phyloP scores from a whole-genome alignment of 78 protist species.

The Trichosphaerium sp. region DNA sequence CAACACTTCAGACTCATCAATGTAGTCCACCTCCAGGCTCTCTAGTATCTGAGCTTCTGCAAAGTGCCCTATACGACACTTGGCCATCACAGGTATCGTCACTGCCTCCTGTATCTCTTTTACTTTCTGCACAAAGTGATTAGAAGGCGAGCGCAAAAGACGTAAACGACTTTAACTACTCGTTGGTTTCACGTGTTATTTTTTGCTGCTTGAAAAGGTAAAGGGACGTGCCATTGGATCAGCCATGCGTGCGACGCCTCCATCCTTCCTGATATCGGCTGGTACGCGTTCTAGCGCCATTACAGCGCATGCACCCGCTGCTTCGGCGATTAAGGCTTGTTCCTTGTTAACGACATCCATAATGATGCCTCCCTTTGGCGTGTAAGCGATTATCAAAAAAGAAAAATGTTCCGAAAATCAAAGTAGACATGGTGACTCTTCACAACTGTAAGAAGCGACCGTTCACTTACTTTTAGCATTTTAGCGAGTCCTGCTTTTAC shows the following conservation, averaged over 20 bases:
- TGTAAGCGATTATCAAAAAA: not conserved
- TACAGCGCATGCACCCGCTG: constrained; percentile 87
- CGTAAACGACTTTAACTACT: too few relatives aligned
- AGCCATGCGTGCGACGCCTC: constrained; percentile 90
- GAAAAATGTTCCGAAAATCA: not conserved
- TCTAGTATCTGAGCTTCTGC: constrained; percentile 90
- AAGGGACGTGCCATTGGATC: too few relatives aligned
- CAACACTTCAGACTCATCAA: constrained; percentile 90
- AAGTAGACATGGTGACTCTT: not conserved
- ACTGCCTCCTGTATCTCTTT: constrained; percentile 75
- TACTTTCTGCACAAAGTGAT: too few relatives aligned
- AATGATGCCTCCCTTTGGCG: constrained; percentile 89
- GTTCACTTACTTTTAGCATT: constrained; percentile 65
- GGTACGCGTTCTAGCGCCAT: constrained; percentile 95
- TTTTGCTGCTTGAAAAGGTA: too few relatives aligned
- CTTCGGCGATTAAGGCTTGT: constrained; percentile 93
- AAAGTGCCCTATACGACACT: constrained; percentile 88
- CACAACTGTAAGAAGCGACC: not conserved
- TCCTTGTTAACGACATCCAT: constrained; percentile 90
- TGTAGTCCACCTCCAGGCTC: constrained; percentile 77
- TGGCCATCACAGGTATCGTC: constrained; percentile 90
- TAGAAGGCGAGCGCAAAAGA: too few relatives aligned
- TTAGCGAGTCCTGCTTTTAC: constrained; percentile 78
- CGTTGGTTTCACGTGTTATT: too few relatives aligned
- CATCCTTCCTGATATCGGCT: constrained; percentile 87